phyloP scores from a whole-genome alignment of 2,329 filamentous ascomycete species.

The Zalaria obscura region DNA sequence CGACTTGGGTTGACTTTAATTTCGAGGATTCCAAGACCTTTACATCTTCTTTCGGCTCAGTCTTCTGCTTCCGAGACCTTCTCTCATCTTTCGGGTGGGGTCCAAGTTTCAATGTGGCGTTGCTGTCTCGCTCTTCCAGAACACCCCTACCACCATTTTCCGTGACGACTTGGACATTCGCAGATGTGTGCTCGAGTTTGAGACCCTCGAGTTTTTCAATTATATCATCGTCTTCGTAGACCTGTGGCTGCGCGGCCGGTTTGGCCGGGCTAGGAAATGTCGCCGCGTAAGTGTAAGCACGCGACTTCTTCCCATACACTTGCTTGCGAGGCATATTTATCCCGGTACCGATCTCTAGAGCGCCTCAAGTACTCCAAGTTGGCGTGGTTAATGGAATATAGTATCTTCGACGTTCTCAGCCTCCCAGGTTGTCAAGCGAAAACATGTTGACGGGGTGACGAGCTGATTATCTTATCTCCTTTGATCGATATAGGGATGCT shows the following conservation, averaged over 20 bases:
- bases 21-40: too few relatives aligned
- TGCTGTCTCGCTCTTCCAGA: background rate
- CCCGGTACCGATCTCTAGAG: constrained; percentile 5
- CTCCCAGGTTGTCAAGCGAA: too few relatives aligned
- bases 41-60: background rate
- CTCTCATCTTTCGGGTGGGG: background rate
- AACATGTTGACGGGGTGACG: too few relatives aligned
- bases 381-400: too few relatives aligned
- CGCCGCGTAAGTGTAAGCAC: constrained; percentile 12
- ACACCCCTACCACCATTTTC: background rate
- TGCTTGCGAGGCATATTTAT: constrained; percentile 18
- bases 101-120: background rate
- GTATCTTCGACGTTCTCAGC: too few relatives aligned
- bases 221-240: constrained; percentile 12
- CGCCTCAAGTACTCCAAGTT: too few relatives aligned
- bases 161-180: background rate
- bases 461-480: too few relatives aligned
- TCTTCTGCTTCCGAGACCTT: background rate
- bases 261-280: constrained; percentile 13
- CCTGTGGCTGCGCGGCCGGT: background rate
- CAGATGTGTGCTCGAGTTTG: background rate
- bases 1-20: too few relatives aligned
- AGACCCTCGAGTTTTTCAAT: constrained; percentile 15
- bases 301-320: constrained; percentile 25
- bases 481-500: too few relatives aligned